phyloP scores from a whole-genome alignment of 352 stramenopile species.

The Phytophthora pisi region DNA sequence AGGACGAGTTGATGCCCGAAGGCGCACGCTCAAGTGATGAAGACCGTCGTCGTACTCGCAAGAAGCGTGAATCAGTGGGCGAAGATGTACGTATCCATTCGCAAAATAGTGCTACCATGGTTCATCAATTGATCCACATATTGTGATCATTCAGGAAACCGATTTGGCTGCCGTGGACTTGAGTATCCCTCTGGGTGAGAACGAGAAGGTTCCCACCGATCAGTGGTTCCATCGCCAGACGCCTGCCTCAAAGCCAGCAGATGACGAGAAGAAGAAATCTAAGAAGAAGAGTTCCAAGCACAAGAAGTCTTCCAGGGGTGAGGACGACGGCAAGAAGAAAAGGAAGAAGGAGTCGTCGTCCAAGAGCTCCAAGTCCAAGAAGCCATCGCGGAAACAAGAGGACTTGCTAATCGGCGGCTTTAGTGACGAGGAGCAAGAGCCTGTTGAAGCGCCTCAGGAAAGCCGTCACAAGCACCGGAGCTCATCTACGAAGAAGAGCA shows the following conservation, averaged over 20 bases:
- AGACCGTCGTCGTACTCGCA: constrained; percentile 55
- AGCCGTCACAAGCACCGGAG: constrained; percentile 31
- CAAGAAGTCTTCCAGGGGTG: constrained; percentile 49
- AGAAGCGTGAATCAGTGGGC: constrained; percentile 45
- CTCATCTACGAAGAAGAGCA: constrained; percentile 50
- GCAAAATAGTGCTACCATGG: background rate
- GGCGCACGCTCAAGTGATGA: constrained; percentile 74
- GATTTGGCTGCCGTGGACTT: constrained; percentile 82
- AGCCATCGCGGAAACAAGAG: constrained; percentile 32
- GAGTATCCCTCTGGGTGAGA: constrained; percentile 71
- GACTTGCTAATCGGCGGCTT: constrained; percentile 48
- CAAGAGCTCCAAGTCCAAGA: constrained; percentile 42
- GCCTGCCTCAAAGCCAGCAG: constrained; percentile 25
- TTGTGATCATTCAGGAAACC: constrained; percentile 44
- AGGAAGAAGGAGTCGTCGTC: constrained; percentile 49
- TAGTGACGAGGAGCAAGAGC: constrained; percentile 44
- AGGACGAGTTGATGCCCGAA: constrained; percentile 83
- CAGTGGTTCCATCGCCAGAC: constrained; percentile 81
- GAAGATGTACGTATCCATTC: constrained; percentile 40
- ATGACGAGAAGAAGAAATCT: constrained; percentile 69
- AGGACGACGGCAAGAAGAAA: constrained; percentile 44
- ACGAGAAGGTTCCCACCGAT: constrained; percentile 80
- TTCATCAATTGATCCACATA: background rate
- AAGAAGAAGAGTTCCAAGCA: constrained; percentile 67
- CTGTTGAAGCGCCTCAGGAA: constrained; percentile 28